A percentile compares a stretch with the other conserved stretches of the same genome.
Evolutionary conservation across 2,329 filamentous ascomycete species (phyloP).

Genomic region (Neopestalotiopsis rosae): DNA sequence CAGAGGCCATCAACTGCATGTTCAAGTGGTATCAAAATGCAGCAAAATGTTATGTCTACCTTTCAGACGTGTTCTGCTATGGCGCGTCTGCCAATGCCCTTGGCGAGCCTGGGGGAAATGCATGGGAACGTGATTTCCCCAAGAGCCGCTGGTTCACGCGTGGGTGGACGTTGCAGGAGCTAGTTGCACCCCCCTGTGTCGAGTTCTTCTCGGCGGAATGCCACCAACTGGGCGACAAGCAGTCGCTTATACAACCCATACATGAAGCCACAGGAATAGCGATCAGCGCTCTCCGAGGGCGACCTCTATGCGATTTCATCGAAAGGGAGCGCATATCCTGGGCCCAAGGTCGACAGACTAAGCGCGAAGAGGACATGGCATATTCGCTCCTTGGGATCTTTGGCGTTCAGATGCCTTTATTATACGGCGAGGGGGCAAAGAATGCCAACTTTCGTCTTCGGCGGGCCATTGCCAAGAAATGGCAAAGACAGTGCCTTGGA

Average conservation of each 20-base stretch:
- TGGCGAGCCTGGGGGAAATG: too few relatives aligned
- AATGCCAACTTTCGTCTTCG: too few relatives aligned
- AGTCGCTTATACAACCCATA: background rate
- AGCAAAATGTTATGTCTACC: conserved; percentile 38
- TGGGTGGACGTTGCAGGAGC: conserved; percentile 34
- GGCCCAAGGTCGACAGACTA: background rate
- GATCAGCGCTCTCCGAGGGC: background rate
- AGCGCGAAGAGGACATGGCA: background rate
- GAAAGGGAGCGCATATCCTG: background rate
- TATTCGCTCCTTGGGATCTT: background rate
- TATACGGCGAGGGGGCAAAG: background rate
- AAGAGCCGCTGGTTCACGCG: conserved; percentile 31
- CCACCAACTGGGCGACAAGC: background rate
- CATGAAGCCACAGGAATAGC: background rate
- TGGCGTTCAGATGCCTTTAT: background rate
- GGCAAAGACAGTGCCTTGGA: too few relatives aligned
- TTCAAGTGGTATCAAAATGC: conserved; percentile 22
- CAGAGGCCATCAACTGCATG: conserved; percentile 11
- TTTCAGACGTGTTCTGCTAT: conserved; percentile 32
- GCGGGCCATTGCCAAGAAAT: too few relatives aligned
- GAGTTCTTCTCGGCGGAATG: conserved; percentile 28
- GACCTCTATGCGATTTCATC: background rate
- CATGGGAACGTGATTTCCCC: background rate
- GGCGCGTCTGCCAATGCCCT: too few relatives aligned
- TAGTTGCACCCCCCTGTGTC: conserved; percentile 27